phyloP scores from a whole-genome alignment of 148 eudicot species.

The Drosera capensis region DNA sequence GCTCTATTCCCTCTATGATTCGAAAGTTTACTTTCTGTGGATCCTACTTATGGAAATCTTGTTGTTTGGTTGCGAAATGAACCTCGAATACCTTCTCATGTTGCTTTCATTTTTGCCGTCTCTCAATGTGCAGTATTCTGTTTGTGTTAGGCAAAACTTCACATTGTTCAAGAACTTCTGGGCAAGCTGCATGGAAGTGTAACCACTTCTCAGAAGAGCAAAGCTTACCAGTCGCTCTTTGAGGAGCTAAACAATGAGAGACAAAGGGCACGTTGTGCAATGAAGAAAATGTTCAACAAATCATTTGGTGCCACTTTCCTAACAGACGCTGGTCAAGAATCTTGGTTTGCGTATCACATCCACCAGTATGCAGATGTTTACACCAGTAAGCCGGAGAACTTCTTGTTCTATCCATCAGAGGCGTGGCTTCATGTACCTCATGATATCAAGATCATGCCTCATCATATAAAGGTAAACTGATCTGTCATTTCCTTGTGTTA shows the following conservation, averaged over 20 bases:
- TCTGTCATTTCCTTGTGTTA: too few relatives aligned
- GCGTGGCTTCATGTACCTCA: too few relatives aligned
- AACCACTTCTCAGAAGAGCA: constrained; percentile 29
- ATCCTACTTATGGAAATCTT: constrained; percentile 3
- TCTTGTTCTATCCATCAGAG: too few relatives aligned
- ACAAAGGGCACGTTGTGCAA: constrained; percentile 48
- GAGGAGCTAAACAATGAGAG: constrained; percentile 77
- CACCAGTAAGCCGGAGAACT: too few relatives aligned
- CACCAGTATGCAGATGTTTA: too few relatives aligned
- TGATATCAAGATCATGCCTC: too few relatives aligned
- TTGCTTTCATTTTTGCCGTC: not conserved
- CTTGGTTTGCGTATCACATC: constrained; percentile 92
- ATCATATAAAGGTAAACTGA: too few relatives aligned
- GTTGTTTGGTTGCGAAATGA: too few relatives aligned
- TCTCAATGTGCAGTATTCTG: not conserved
- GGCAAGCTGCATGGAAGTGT: constrained; percentile 76
- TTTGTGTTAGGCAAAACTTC: constrained; percentile 63
- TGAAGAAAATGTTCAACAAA: constrained; percentile 82
- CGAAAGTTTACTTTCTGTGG: constrained; percentile 1
- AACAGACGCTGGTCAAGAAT: constrained; percentile 91
- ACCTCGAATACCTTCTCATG: too few relatives aligned
- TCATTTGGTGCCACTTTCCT: constrained; percentile 96
- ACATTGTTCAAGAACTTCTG: constrained; percentile 87
- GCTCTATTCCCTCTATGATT: not conserved
- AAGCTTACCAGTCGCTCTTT: constrained; percentile 53